Evolutionary conservation across 306 rosid species (phyloP).

Genomic region (Ziziphus jujuba): DNA sequence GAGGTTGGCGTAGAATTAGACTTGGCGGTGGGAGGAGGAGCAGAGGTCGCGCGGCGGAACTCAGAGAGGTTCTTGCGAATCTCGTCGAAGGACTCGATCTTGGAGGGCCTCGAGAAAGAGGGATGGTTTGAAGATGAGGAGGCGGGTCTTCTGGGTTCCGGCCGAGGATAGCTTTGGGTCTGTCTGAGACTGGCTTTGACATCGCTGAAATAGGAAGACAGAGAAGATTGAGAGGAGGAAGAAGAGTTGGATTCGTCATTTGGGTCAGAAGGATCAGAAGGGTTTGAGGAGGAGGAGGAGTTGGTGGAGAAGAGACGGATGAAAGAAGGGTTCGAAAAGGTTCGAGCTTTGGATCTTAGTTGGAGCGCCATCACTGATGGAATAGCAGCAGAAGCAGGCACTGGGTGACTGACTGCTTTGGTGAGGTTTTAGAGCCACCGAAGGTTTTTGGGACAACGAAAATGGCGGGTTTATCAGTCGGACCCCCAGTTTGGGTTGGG

Average conservation of each 20-base stretch:
- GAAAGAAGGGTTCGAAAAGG: constrained; percentile 28
- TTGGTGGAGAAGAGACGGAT: constrained; percentile 48
- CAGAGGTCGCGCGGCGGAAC: constrained; percentile 23
- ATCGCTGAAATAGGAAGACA: constrained; percentile 38
- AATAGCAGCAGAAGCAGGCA: not conserved
- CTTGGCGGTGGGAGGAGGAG: constrained; percentile 9
- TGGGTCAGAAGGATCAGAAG: constrained; percentile 3
- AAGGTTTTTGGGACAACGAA: too few relatives aligned
- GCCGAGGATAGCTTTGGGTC: constrained; percentile 6
- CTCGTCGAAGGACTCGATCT: constrained; percentile 20
- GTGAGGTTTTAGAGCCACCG: too few relatives aligned
- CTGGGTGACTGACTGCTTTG: too few relatives aligned
- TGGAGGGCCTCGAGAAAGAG: constrained; percentile 11
- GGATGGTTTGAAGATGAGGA: not conserved
- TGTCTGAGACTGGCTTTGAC: constrained; percentile 39
- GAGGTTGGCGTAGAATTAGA: constrained; percentile 3
- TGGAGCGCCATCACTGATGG: constrained; percentile 44
- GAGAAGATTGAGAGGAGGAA: constrained; percentile 18
- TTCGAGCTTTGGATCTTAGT: constrained; percentile 30
- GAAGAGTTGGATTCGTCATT: constrained; percentile 20
- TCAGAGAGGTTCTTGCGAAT: constrained; percentile 43
- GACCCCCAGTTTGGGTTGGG: too few relatives aligned
- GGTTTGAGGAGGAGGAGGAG: constrained; percentile 26
- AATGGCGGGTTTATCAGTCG: too few relatives aligned
- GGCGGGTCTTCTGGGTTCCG: not conserved